Evolutionary conservation across 2,329 filamentous ascomycete species (phyloP), one percentile per base, ranked within the genome.

Genomic region (Ophiosphaerella korrae): DNA sequence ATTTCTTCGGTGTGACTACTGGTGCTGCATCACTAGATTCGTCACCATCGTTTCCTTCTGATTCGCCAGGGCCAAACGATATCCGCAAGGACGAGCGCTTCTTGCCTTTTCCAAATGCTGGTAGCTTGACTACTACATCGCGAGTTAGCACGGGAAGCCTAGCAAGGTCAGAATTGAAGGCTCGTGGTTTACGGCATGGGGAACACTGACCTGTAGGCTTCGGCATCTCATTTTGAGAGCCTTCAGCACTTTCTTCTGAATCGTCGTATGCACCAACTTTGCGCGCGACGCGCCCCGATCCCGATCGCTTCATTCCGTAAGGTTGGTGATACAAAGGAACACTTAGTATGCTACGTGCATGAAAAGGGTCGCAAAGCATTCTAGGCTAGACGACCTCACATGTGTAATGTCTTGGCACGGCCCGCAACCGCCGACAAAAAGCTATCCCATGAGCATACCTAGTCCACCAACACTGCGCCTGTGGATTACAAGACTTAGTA

Each of bases 11-110:
- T 0, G 83, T 84, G 34, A 85, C 80, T 0, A 84, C 75, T 43
- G 83, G 32, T 23, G 39, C 81, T 0, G 75, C 70, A n/a, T 75
- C 74, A 37, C 68, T 64, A 9, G 75, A 77, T 12, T 82, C 79
- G 34, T 80, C 78, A 18, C 80, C 78, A 40, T 82, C 81, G 5
- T 80, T 83, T 18, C 43, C 64, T 5, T 81, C 80, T 14, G 80
- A 79, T 41, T 82, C 80, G 24, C 79, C 78, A 0, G 84, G 82
- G 0, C 87, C 90, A 70, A 96, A 95, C 0, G 91, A 95, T 18
- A 95, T 80, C 6, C 88, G 84, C 2, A 90, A 81, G 13, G 85
- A 85, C 3, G 88, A 87, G 66, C 90, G 90, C 72, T 91, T 93
- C 50, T 86, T 83, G 48, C 73, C 63, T 62, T 84, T 85, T n/a